phyloP scores from a whole-genome alignment of 177 flowering plant species.

The Vitis hybrid region DNA sequence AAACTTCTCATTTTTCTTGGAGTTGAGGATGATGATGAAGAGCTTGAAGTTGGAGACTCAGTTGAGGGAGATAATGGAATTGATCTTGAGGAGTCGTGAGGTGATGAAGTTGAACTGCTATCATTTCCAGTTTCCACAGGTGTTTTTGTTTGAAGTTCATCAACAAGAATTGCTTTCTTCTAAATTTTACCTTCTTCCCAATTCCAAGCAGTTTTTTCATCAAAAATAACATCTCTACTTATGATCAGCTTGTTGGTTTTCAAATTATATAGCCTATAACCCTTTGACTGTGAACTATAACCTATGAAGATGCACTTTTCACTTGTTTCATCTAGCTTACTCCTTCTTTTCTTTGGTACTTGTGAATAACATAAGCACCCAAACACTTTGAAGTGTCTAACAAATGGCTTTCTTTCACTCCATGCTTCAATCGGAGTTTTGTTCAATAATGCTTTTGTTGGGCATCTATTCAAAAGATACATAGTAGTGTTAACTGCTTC shows the following conservation, averaged over 20 bases:
- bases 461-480: neutral
- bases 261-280: neutral
- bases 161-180: too few species aligned
- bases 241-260: neutral
- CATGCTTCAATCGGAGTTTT: conserved; percentile 8
- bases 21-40: too few species aligned
- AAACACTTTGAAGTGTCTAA: neutral
- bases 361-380: neutral
- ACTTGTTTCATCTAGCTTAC: neutral
- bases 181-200: neutral
- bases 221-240: neutral
- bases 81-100: too few species aligned
- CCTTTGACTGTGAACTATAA: neutral
- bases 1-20: too few species aligned
- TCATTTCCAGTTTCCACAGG: too few species aligned
- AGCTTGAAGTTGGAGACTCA: too few species aligned
- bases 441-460: neutral
- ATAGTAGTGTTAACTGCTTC: neutral
- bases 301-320: neutral
- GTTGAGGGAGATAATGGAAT: too few species aligned
- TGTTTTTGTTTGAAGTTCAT: too few species aligned
- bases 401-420: neutral
- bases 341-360: too few species aligned
- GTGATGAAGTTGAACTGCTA: too few species aligned
- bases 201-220: conserved; percentile 1